These are phyloP conservation scores for Mortierella sp. DNA, from an alignment of 371 early-diverging fungal species.

Conservation along the genomic window DNA sequence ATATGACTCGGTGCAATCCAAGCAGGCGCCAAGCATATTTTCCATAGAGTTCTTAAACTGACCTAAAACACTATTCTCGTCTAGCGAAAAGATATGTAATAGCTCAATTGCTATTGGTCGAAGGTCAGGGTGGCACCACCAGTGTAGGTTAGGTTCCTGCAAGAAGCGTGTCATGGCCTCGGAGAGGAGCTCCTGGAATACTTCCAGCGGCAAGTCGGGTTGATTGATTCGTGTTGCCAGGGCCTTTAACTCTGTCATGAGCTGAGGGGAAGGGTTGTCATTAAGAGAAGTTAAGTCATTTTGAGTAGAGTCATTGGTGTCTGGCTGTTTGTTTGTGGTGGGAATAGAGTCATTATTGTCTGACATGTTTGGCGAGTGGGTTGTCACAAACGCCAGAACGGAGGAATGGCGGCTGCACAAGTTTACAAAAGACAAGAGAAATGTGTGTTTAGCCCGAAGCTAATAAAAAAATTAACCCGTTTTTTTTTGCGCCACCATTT, in stretches of 20 bases:
- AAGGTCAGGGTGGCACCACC: slow-evolving; percentile 50
- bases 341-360: background rate
- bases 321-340: background rate
- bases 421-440: background rate
- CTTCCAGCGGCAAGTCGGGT: slow-evolving; percentile 22
- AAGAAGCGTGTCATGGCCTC: slow-evolving; percentile 28
- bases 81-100: slow-evolving; percentile 34
- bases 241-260: slow-evolving; percentile 13
- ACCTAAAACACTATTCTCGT: slow-evolving; percentile 19
- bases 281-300: background rate
- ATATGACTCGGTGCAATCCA: slow-evolving; percentile 41
- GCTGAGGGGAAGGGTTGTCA: slow-evolving; percentile 21
- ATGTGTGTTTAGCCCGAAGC: too few species aligned
- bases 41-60: slow-evolving; percentile 33
- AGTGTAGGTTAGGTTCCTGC: slow-evolving; percentile 33
- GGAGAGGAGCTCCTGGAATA: slow-evolving; percentile 26
- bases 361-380: background rate
- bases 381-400: background rate
- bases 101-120: slow-evolving; percentile 29
- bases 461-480: too few species aligned
- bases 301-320: background rate
- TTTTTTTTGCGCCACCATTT: slow-evolving; percentile 32
- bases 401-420: background rate
- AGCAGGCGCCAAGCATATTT: slow-evolving; percentile 18
- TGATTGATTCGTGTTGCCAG: slow-evolving; percentile 8